Evolutionary conservation across 495 filamentous ascomycete species (phyloP).

Genomic region (Penicillium samsonianum): DNA sequence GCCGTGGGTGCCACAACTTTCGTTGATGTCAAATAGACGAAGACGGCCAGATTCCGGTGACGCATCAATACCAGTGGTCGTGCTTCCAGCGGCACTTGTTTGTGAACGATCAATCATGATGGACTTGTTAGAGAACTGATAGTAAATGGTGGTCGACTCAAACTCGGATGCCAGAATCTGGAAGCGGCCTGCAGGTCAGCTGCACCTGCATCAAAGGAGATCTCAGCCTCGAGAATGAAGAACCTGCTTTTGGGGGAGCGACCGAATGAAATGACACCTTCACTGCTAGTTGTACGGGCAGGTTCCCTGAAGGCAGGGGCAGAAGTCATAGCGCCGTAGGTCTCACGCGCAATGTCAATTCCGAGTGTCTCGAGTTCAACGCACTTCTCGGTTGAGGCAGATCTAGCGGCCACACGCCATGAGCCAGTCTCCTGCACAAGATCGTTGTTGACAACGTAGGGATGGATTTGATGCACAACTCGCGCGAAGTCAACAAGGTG

Average conservation of each 20-base stretch:
- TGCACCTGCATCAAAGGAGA: neutral
- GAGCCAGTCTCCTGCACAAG: neutral
- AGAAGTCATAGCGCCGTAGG: neutral
- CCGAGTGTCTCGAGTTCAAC: neutral
- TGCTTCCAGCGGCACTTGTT: neutral
- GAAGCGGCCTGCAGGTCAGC: neutral
- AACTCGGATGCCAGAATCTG: neutral
- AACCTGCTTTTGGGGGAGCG: neutral
- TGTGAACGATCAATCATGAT: neutral
- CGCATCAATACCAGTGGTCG: neutral
- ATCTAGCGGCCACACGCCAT: neutral
- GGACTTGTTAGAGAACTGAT: neutral
- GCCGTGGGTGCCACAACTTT: neutral
- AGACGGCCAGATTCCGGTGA: neutral
- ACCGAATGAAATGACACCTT: neutral
- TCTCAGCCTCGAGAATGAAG: neutral
- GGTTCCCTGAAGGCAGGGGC: neutral
- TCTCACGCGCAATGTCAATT: neutral
- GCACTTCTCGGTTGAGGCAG: neutral
- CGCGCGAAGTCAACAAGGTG: neutral
- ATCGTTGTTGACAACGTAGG: neutral
- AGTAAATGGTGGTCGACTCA: neutral
- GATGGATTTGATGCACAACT: neutral
- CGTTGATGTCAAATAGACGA: neutral
- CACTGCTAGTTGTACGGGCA: neutral